A percentile compares a stretch with the other conserved stretches of the same genome.
phyloP scores from a whole-genome alignment of 2,329 filamentous ascomycete species.

The Exophiala viscosa region DNA sequence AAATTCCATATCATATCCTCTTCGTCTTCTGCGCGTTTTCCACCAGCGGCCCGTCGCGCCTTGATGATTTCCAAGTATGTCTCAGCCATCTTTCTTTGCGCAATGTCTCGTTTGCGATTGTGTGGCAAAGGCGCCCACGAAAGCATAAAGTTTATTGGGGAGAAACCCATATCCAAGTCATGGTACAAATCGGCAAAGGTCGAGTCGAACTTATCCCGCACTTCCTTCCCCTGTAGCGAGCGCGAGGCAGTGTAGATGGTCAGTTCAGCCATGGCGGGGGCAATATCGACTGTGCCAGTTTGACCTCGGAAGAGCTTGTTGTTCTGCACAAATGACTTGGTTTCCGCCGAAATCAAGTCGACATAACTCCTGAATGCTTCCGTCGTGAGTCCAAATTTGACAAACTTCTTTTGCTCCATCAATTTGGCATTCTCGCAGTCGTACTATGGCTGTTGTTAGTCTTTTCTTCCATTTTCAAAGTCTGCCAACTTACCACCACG shows the following conservation, averaged over 20 bases:
- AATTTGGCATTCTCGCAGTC: conserved; percentile 88
- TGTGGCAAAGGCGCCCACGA: conserved; percentile 74
- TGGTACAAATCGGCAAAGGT: conserved; percentile 73
- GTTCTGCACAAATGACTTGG: conserved; percentile 57
- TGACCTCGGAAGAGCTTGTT: conserved; percentile 56
- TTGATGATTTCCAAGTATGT: conserved; percentile 70
- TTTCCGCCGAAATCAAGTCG: conserved; percentile 70
- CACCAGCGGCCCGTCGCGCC: conserved; percentile 50
- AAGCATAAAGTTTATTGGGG: conserved; percentile 76
- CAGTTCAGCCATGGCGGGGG: conserved; percentile 67
- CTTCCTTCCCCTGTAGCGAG: conserved; percentile 71
- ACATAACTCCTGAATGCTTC: conserved; percentile 67
- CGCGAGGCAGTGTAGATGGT: conserved; percentile 78
- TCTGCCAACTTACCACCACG: conserved; percentile 13
- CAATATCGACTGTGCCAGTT: conserved; percentile 60
- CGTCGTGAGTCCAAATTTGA: conserved; percentile 62
- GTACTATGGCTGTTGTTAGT: conserved; percentile 54
- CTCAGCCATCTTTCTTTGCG: conserved; percentile 65
- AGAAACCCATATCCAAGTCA: conserved; percentile 75
- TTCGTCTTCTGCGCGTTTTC: conserved; percentile 47
- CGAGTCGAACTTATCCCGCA: conserved; percentile 66
- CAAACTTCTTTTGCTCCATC: conserved; percentile 91
- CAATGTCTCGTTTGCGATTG: conserved; percentile 68
- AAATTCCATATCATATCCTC: conserved; percentile 75
- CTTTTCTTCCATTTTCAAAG: not conserved